Evolutionary conservation across 768 basidiomycete genomes (phyloP), one percentile per base, ranked within the genome.

Genomic region (Lactarius hengduanensis): DNA sequence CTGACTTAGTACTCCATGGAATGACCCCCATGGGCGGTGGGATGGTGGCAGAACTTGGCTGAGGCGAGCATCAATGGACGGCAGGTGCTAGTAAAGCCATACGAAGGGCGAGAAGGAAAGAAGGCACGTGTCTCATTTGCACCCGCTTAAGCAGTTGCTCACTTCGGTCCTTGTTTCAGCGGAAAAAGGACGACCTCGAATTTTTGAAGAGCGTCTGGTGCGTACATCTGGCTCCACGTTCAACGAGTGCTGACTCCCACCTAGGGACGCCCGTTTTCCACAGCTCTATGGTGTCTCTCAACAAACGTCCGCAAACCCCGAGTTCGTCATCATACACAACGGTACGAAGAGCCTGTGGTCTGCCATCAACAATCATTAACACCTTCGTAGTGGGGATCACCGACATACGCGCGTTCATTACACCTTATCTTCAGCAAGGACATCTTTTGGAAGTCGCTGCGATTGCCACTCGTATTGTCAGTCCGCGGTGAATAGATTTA

Each of bases 361-460:
- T 28, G 11, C 7, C 22, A 54, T 4, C n/a, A 11, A 7, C 26
- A 7, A 26, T 56, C 15, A 1, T 50, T 64, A 36, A 65, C 26
- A 36, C 15, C 20, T 20, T 5, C 8, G 10, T 40, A 59, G 64
- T 68, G n/a, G 47, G 67, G 13, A 62, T 62, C 30, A 45, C 34
- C 15, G 60, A 66, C 40, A 43, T 69, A 18, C 38, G 63, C 20
- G 63, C 63, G n/a, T 65, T 65, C 20, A 36, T 65, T 22, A 54
- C 56, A 9, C 63, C 63, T 10, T 64, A 47, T 11, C 32, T 64
- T n/a, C 43, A 32, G 41, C 34, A 61, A 41, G 67, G 63, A 1
- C 53, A 68, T 16, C 32, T 64, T 16, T 36, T 61, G 13, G 66
- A 68, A 57, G 67, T 68, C 15, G 67, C 67, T 26, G 54, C 63